Conservation (phyloP, 202 grass and related monocot species). For the Zoysia matrella region DNA sequence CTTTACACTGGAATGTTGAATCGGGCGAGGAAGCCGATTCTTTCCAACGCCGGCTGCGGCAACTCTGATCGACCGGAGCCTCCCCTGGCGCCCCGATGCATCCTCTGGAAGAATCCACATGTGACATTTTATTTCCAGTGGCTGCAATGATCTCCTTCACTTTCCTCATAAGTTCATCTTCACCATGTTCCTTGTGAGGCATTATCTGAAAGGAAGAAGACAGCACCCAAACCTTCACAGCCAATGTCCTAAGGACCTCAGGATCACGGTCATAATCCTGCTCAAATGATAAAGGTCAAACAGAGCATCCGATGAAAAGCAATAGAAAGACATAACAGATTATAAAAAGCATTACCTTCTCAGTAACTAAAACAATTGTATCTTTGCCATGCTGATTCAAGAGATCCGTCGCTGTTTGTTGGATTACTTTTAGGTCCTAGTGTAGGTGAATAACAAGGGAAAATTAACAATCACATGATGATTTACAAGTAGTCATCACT, state of each 20-base stretch:
- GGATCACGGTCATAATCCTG: slow-evolving; percentile 96
- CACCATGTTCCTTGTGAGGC: slow-evolving; percentile 35
- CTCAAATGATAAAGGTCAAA: neutral
- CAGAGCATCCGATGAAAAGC: neutral
- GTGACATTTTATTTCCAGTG: slow-evolving; percentile 17
- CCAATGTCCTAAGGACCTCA: slow-evolving; percentile 50
- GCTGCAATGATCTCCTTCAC: slow-evolving; percentile 54
- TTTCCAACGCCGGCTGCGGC: too few species aligned
- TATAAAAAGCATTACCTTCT: slow-evolving; percentile 64
- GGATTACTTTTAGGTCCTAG: slow-evolving; percentile 72
- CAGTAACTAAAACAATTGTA: slow-evolving; percentile 65
- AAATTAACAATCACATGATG: slow-evolving; percentile 22
- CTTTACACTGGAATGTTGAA: too few species aligned
- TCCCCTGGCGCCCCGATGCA: too few species aligned
- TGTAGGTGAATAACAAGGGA: slow-evolving; percentile 28
- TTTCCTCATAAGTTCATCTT: slow-evolving; percentile 56
- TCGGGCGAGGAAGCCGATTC: too few species aligned
- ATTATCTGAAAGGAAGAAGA: slow-evolving; percentile 80
- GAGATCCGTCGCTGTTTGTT: slow-evolving; percentile 52
- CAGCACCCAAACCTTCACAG: slow-evolving; percentile 61
- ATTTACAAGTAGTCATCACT: slow-evolving; percentile 30
- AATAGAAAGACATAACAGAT: neutral
- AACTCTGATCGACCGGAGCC: too few species aligned
- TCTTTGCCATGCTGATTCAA: slow-evolving; percentile 48
- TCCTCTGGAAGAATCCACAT: neutral